Percentiles rank a stretch among this genome's conserved stretches.
Evolutionary conservation across 345 rosid species (phyloP).

Genomic region (Nephelium lappaceum): DNA sequence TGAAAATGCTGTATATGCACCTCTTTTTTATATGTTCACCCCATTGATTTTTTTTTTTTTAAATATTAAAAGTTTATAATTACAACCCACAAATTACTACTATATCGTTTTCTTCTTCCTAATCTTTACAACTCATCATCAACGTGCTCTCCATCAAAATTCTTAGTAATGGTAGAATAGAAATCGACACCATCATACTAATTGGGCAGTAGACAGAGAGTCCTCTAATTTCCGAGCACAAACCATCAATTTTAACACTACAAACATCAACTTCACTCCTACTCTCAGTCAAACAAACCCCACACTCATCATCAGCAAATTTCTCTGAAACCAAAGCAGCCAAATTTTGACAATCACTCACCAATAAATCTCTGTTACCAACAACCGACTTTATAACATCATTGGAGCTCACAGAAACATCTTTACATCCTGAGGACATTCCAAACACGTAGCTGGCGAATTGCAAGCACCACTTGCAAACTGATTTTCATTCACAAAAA

Average conservation of each 20-base stretch:
- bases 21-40: too few relatives aligned
- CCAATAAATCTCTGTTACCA: slow-evolving; percentile 7
- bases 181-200: too few relatives aligned
- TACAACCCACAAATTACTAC: too few relatives aligned
- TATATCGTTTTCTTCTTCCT: too few relatives aligned
- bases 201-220: too few relatives aligned
- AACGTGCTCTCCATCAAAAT: too few relatives aligned
- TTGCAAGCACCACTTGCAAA: slow-evolving; percentile 15
- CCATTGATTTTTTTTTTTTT: too few relatives aligned
- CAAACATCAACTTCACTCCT: slow-evolving; percentile 13
- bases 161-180: too few relatives aligned
- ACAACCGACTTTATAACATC: slow-evolving; percentile 14
- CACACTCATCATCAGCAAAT: slow-evolving; percentile 1
- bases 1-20: too few relatives aligned
- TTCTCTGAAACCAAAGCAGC: slow-evolving; percentile 9
- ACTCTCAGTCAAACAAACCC: slow-evolving; percentile 19
- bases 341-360: slow-evolving; percentile 10
- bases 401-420: slow-evolving; percentile 4
- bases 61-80: too few relatives aligned
- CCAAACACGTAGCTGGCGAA: not conserved
- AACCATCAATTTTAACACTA: slow-evolving; percentile 10
- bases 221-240: slow-evolving; percentile 23
- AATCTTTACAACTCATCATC: too few relatives aligned
- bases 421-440: not conserved
- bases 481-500: slow-evolving; percentile 12